Base-by-base conservation (phyloP, 306 rosid species). In the Hippophae gyantsensis region DNA sequence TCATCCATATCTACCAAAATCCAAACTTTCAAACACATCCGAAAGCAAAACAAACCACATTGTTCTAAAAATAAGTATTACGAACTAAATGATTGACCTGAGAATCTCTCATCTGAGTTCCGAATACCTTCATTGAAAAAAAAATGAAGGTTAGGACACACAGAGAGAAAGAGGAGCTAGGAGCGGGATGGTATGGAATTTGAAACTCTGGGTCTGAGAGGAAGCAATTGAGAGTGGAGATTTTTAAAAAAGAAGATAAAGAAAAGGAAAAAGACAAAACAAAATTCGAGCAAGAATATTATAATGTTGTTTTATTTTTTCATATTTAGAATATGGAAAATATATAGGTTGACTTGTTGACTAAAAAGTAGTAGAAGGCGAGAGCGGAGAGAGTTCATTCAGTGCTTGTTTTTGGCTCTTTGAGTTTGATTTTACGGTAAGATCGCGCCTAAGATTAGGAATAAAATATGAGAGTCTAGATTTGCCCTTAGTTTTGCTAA, bases 71-170 rank as follows among this genome's bases (percentile, higher is more conserved):
- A 18, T 2, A 32, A 7, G 23, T 14, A 23, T 45, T 6, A 12
- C 14, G 45, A 9, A 52, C 56, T 47, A 44, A 47, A 40, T 69
- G 60, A 55, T 52, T 65, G 80, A 83, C 87, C 87, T 82, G 83
- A 52, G 69, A 79, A 70, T 80, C 74, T 80, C 74, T 70, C 76
- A 43, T 62, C 71, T 43, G 8, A 67, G 73, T 68, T 73, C 75
- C 70, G 38, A 58, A 68, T 69, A 55, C 63, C 70, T 64, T 67
- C 78, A 67, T 53, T 45, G 70, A 68, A 9, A 14, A 48, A 23
- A 48, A 23, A 53, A 53, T 26, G 32, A 48, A n/a, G 13, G 42
- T 7, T n/a, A 32, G 54, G 64, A 65, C 53, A 50, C 44, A 10
- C 50, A 32, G 23, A 32, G 38, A 32, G 3, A 32, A 32, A 2